Evolutionary conservation across 2,329 filamentous ascomycete species (phyloP).

Genomic region (Salinomyces thailandicus): DNA sequence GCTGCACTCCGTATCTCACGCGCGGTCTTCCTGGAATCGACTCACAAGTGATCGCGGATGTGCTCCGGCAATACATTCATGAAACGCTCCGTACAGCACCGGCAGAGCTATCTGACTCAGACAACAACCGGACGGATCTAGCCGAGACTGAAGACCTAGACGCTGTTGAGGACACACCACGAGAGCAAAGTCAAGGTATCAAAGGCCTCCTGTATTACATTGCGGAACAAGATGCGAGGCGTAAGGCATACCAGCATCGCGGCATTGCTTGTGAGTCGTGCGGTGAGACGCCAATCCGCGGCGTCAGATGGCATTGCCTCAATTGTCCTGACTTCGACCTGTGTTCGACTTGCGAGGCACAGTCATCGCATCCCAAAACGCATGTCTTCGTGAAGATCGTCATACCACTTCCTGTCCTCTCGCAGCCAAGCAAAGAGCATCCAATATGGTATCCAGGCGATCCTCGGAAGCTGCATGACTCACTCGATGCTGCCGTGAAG

Average conservation of each 20-base stretch:
- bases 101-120: not conserved
- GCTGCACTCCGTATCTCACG: not conserved
- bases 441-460: slow-evolving; percentile 84
- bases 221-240: slow-evolving; percentile 79
- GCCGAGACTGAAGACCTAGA: slow-evolving; percentile 20
- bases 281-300: slow-evolving; percentile 76
- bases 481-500: slow-evolving; percentile 57
- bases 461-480: slow-evolving; percentile 58
- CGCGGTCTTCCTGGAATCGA: not conserved
- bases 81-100: not conserved
- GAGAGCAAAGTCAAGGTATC: slow-evolving; percentile 22
- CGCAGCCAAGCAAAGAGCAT: slow-evolving; percentile 64
- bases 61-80: not conserved
- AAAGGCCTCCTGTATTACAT: slow-evolving; percentile 68
- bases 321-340: slow-evolving; percentile 96
- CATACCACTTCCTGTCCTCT: slow-evolving; percentile 76
- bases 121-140: slow-evolving; percentile 1
- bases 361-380: slow-evolving; percentile 61
- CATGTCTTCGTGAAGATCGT: slow-evolving; percentile 96
- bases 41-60: not conserved
- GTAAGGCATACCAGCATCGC: slow-evolving; percentile 82
- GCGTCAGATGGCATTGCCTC: slow-evolving; percentile 84
- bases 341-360: slow-evolving; percentile 77
- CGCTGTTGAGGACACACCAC: slow-evolving; percentile 6
- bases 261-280: slow-evolving; percentile 90